Base-by-base conservation (phyloP, 2,329 filamentous ascomycete species). In the Aureobasidium sp. region DNA sequence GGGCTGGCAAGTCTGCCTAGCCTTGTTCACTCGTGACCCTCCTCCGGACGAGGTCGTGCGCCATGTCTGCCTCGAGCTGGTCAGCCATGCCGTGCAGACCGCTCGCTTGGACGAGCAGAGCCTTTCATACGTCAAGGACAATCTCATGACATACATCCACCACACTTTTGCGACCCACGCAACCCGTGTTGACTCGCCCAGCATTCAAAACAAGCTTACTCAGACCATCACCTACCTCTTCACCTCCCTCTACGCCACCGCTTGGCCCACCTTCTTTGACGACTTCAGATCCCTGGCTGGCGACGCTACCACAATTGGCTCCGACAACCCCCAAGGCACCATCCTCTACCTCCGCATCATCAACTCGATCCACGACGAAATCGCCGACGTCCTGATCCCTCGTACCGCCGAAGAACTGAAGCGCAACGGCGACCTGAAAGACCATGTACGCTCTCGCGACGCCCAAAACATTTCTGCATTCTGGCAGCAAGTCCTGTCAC, bases 191-290 rank as follows among this genome's bases (percentile, higher is more conserved):
- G 93, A 98, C 67, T 81, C 84, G 7, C 69, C 81, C 21, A 80
- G 81, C 59, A 84, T 98, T 38, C 91, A 97, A 71, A 98, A 97
- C 74, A 98, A 98, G 72, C 81, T 98, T 60, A 90, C 91, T 40
- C 93, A 98, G 72, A 95, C 90, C 11, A 74, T 98, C 62, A 98
- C 93, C 8, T 93, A 89, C 65, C 83, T 98, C 47, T 98, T 98
- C 69, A 86, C 89, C 30, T 82, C 84, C 11, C 78, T 95, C 52
- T 98, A 98, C 69, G 83, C 83, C 50, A 81, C 85, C 50, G 86
- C 86, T 32, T 98, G 93, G 93, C 80, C 88, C 63, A 81, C 76
- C 56, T 97, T 96, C 70, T 84, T 98, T 66, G 88, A 95, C 63
- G 93, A 98, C 66, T 87, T 97, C 61, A 76, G 93, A 57, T 78